phyloP scores from a whole-genome alignment of 139 green algal species.

The Edaphochlamys debaryana region DNA sequence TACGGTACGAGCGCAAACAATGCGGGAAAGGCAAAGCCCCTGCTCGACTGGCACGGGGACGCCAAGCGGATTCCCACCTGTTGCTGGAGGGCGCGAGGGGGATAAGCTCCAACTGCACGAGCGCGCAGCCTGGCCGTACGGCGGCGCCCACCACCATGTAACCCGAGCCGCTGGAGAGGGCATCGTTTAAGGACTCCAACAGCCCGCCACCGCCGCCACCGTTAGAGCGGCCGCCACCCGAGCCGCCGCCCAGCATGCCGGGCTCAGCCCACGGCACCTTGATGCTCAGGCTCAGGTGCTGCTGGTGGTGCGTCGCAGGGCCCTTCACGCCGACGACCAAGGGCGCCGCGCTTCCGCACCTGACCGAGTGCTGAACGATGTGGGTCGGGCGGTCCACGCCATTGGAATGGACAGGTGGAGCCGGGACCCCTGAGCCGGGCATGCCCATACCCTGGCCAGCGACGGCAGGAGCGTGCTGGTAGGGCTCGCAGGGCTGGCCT shows the following conservation, averaged over 20 bases:
- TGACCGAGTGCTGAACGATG: no score
- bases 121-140: slow-evolving; percentile 9
- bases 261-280: slow-evolving; percentile 29
- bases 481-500: background rate
- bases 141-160: slow-evolving; percentile 38
- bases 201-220: slow-evolving; percentile 3
- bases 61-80: no score
- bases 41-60: no score
- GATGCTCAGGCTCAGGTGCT: slow-evolving; percentile 26
- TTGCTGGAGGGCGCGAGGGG: no score
- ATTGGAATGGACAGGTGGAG: no score
- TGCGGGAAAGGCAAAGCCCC: no score
- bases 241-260: background rate
- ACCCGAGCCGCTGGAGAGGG: slow-evolving; percentile 22
- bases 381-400: no score
- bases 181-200: slow-evolving; percentile 24
- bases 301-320: background rate
- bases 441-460: background rate
- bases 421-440: no score
- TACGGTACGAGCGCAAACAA: no score
- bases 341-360: no score
- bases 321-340: background rate
- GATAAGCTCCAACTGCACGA: slow-evolving; percentile 14
- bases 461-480: background rate
- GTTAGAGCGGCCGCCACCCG: background rate